A percentile compares a stretch with the other conserved stretches of the same genome.
Evolutionary conservation across 495 filamentous ascomycete species (phyloP).

Genomic region (Barbatosphaeria neglecta): DNA sequence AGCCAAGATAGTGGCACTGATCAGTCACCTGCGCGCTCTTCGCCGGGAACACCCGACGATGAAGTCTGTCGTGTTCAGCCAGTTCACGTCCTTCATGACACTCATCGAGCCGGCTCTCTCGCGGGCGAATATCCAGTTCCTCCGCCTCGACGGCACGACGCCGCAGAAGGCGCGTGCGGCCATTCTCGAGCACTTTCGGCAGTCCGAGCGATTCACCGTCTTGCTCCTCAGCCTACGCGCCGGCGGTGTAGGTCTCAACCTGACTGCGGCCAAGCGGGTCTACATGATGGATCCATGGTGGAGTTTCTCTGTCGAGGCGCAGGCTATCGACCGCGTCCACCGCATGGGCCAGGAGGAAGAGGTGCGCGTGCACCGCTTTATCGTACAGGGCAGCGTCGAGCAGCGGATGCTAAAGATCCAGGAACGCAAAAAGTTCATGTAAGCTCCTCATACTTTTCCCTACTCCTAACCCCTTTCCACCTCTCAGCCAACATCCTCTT

Average conservation of each 20-base stretch:
- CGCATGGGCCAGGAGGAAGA: constrained; percentile 89
- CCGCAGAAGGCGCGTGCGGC: constrained; percentile 69
- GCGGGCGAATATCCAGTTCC: constrained; percentile 57
- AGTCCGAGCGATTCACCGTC: constrained; percentile 41
- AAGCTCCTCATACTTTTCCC: constrained; percentile 22
- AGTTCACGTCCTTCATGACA: constrained; percentile 94
- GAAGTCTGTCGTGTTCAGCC: constrained; percentile 91
- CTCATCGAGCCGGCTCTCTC: constrained; percentile 71
- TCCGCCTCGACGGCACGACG: constrained; percentile 88
- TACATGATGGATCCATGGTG: constrained; percentile 99
- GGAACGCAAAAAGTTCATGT: constrained; percentile 93
- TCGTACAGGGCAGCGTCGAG: constrained; percentile 85
- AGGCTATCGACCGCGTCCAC: constrained; percentile 98
- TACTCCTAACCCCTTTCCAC: too few species aligned
- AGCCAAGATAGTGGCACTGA: constrained; percentile 72
- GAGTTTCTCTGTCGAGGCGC: constrained; percentile 92
- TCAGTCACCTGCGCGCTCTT: constrained; percentile 58
- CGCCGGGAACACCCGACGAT: constrained; percentile 47
- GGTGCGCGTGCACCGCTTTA: constrained; percentile 75
- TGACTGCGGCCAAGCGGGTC: constrained; percentile 77
- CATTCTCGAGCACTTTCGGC: constrained; percentile 60
- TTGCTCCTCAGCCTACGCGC: constrained; percentile 78
- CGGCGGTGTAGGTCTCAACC: constrained; percentile 86
- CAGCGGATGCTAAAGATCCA: constrained; percentile 89
- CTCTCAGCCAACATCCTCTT: too few species aligned